phyloP scores from a whole-genome alignment of 345 rosid species.

The Populus euphratica region DNA sequence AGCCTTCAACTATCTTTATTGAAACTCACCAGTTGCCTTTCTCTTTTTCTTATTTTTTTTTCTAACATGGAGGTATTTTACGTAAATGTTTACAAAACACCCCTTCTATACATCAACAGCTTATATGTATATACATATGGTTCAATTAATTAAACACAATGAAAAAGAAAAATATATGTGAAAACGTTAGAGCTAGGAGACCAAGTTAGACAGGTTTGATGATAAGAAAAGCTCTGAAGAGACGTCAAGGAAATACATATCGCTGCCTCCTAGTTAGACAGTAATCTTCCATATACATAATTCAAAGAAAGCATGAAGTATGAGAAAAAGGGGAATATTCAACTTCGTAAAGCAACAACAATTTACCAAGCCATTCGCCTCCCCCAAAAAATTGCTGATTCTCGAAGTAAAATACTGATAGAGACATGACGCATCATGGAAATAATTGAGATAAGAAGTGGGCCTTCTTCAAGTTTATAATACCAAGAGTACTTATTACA shows the following conservation, averaged over 20 bases:
- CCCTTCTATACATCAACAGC: neutral
- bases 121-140: too few relatives aligned
- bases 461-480: neutral
- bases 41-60: constrained; percentile 24
- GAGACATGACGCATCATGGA: constrained; percentile 18
- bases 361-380: constrained; percentile 22
- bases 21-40: constrained; percentile 48
- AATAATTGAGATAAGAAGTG: constrained; percentile 19
- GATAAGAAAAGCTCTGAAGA: too few relatives aligned
- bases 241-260: too few relatives aligned
- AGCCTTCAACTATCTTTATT: constrained; percentile 42
- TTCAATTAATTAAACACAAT: too few relatives aligned
- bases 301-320: constrained; percentile 1
- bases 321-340: constrained; percentile 34
- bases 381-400: constrained; percentile 8
- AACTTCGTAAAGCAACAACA: constrained; percentile 34
- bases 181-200: too few relatives aligned
- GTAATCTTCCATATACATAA: neutral
- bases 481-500: constrained; percentile 13
- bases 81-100: neutral
- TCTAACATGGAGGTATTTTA: neutral
- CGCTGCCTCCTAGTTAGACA: neutral
- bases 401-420: constrained; percentile 17
- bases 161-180: too few relatives aligned
- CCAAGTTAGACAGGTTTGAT: too few relatives aligned